phyloP scores from a whole-genome alignment of 2,329 filamentous ascomycete species.

The Curvularia sp. region DNA sequence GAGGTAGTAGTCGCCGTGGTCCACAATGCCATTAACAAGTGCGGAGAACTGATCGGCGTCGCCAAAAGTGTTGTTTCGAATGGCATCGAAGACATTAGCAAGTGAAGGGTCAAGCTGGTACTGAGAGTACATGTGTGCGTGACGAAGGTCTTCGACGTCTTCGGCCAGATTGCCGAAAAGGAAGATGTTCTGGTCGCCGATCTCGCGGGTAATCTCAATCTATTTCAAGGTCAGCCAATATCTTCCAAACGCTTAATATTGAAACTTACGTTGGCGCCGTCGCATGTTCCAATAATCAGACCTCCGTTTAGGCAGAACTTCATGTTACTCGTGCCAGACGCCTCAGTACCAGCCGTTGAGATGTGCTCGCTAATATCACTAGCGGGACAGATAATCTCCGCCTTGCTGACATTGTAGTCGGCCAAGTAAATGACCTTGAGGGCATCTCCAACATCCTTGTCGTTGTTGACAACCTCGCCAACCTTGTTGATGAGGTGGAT shows the following conservation, averaged over 20 bases:
- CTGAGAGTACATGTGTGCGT: constrained; percentile 82
- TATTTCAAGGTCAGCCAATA: constrained; percentile 37
- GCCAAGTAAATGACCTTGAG: constrained; percentile 97
- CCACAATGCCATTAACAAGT: constrained; percentile 81
- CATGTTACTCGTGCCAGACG: constrained; percentile 94
- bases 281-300: constrained; percentile 95
- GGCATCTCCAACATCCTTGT: constrained; percentile 88
- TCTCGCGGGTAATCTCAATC: constrained; percentile 98
- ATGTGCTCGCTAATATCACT: constrained; percentile 98
- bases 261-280: constrained; percentile 86
- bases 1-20: constrained; percentile 97
- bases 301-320: constrained; percentile 98
- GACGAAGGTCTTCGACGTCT: constrained; percentile 94
- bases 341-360: constrained; percentile 94
- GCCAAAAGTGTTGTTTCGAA: constrained; percentile 82
- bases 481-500: constrained; percentile 97
- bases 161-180: constrained; percentile 95
- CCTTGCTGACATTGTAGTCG: constrained; percentile 99
- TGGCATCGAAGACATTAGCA: constrained; percentile 80
- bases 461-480: constrained; percentile 87
- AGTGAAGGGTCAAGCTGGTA: constrained; percentile 81
- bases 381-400: constrained; percentile 92
- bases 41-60: constrained; percentile 79
- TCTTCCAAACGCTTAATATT: background rate
- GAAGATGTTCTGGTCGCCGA: constrained; percentile 97